phyloP scores from a whole-genome alignment of 441 rosid genomes.

The Rhodomyrtus psidioides region DNA sequence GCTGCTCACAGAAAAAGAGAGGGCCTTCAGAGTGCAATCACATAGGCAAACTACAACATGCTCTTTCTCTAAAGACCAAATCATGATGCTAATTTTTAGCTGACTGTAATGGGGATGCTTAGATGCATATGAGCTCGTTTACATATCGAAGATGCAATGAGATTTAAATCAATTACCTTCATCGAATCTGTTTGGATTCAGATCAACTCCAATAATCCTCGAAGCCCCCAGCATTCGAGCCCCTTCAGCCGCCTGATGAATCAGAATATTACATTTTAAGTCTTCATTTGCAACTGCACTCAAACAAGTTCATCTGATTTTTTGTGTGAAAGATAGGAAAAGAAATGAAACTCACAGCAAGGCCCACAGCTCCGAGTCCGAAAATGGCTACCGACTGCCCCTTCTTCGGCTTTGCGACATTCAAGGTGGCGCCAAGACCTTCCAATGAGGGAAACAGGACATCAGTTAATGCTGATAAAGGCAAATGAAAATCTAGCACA shows the following conservation, averaged over 20 bases:
- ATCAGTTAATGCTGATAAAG: not conserved
- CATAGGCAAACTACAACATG: not conserved
- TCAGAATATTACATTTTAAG: not conserved
- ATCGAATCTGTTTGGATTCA: conserved; percentile 4
- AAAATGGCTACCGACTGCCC: conserved; percentile 10
- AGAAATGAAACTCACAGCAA: conserved; percentile 3
- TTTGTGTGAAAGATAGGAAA: not conserved
- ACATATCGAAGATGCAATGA: not conserved
- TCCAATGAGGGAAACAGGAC: not conserved
- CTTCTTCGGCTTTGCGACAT: conserved; percentile 7
- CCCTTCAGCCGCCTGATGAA: conserved; percentile 12
- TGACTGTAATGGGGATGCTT: not conserved
- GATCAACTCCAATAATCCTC: conserved; percentile 14
- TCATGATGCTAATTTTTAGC: not conserved
- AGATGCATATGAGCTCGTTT: not conserved
- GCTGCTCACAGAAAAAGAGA: not conserved
- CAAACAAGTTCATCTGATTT: not conserved
- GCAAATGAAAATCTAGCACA: not conserved
- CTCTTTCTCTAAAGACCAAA: not conserved
- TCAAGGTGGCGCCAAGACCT: conserved; percentile 15
- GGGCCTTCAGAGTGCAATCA: not conserved
- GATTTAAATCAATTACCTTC: not conserved
- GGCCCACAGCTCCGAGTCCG: conserved; percentile 16
- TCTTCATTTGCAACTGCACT: not conserved
- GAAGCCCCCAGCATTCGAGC: conserved; percentile 11